A percentile compares a stretch with the other conserved stretches of the same genome.
Conservation (phyloP, 441 rosid genomes). For the Jatropha multifida region DNA sequence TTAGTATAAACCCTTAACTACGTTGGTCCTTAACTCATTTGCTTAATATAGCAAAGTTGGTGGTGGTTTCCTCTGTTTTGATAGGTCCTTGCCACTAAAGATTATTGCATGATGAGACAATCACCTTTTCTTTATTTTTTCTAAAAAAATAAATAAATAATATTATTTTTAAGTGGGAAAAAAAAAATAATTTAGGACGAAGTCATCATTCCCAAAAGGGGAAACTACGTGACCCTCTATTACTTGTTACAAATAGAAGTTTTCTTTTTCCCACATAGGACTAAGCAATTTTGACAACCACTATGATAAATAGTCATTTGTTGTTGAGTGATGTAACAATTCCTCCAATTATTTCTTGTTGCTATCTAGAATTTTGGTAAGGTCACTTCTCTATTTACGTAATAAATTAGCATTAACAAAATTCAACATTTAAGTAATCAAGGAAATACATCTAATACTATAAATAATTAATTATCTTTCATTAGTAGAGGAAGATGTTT, state of each 20-base stretch:
- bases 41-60: not conserved
- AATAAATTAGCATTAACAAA: not conserved
- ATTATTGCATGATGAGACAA: slow-evolving; percentile 19
- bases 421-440: not conserved
- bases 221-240: slow-evolving; percentile 20
- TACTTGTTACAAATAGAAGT: slow-evolving; percentile 17
- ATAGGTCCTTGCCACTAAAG: not conserved
- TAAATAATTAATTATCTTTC: not conserved
- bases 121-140: not conserved
- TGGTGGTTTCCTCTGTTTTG: not conserved
- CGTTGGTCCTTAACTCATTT: slow-evolving; percentile 11
- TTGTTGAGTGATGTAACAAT: slow-evolving; percentile 15
- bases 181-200: not conserved
- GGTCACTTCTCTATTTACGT: not conserved
- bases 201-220: slow-evolving; percentile 19
- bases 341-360: not conserved
- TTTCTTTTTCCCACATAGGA: slow-evolving; percentile 19
- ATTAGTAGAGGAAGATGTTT: not conserved
- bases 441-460: not conserved
- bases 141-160: no score
- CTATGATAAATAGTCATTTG: slow-evolving; percentile 12
- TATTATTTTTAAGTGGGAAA: not conserved
- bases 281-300: slow-evolving; percentile 26
- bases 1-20: not conserved
- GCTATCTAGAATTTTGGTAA: not conserved